Evolutionary conservation across 208 protist species (phyloP), one percentile per base, ranked within the genome.

Genomic region (Leishmania tropica): DNA sequence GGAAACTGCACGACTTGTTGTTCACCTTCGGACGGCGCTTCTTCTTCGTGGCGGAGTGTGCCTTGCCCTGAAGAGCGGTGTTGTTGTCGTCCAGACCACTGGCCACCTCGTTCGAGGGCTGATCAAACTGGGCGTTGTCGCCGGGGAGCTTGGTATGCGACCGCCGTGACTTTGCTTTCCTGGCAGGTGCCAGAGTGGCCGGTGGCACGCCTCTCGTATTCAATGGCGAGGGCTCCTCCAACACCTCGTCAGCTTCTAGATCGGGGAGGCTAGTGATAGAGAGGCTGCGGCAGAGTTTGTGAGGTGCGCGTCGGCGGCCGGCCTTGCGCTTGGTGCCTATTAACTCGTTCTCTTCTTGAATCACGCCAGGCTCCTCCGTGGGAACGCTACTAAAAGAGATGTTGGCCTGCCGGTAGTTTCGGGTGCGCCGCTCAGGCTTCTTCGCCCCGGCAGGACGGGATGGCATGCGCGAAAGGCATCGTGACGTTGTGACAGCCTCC

Each of bases 1-100:
- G 68, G 68, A 94, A 92, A 67, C 81, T 90, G 84, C 88, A 90
- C 1, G 86, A 93, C 73, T 87, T 88, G 73, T 65, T 75, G 65
- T 62, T 76, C 75, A 51, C 47, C 53, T 76, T 62, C 28, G 51
- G 53, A 28, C 81, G 88, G 11, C 86, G 84, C 62, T 85, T 89
- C 78, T 81, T 78, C 40, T 40, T 19, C 35, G 40, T 11, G 47
- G 11, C 17, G 19, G 65, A 10, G 47, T 19, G 42, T 68, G 76
- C n/a, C 64, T 65, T 65, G 21, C 48, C 37, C 42, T 45, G 64
- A 31, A 58, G 47, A 37, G 62, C 62, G n/a, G 60, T 53, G 15
- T 72, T 73, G 58, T 45, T 60, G 17, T 72, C 76, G 11, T 19
- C 19, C 62, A 80, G 47, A n/a, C 73, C 76, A 42, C 42, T 28